Evolutionary conservation across 1,139 yeast genomes (phyloP), one percentile per base, ranked within the genome.

Genomic region (Sugiyamaella pinicola): DNA sequence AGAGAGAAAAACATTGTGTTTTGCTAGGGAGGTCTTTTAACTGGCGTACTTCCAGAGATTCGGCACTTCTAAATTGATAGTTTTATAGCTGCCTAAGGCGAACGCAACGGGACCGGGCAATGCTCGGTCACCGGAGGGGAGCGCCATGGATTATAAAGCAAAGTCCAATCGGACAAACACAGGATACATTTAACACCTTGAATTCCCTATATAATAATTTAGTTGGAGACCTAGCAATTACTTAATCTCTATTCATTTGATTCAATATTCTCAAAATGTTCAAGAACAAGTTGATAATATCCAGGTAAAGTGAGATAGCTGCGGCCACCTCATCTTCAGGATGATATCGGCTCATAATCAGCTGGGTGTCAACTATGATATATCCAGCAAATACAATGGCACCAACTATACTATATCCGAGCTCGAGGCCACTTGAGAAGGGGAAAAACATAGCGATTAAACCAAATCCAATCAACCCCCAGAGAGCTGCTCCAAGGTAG

Each of bases 271-370:
- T 76, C 67, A 89, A 77, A 58, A 89, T 84, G 69, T 82, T 83
- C 61, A 89, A 70, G 74, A 89, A 89, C 71, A 89, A 77, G 71
- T 89, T 89, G 69, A 89, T 75, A 47, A 89, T 78, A 67, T 89
- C 96, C 75, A 89, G 77, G 69, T 89, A 89, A 56, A 89, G 77
- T 58, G 81, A 74, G 65, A 89, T 82, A 15, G 95, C 82, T 49
- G 95, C 89, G 26, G 86, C 82, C 17, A 91, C 79, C 62, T 88
- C 96, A 63, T 90, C 96, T 60, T 87, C 96, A 56, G 95, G 85
- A 65, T 86, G 87, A 62, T 80, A 85, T 55, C 84, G 85, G 64
- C 87, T 85, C 81, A 89, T 79, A 51, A 93, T 80, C 59, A 82
- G 71, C 70, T 89, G 96, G 24, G 96, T 89, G 68, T 89, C 96